Base-by-base conservation (phyloP, 306 rosid species). In the Hippophae gyantsensis region DNA sequence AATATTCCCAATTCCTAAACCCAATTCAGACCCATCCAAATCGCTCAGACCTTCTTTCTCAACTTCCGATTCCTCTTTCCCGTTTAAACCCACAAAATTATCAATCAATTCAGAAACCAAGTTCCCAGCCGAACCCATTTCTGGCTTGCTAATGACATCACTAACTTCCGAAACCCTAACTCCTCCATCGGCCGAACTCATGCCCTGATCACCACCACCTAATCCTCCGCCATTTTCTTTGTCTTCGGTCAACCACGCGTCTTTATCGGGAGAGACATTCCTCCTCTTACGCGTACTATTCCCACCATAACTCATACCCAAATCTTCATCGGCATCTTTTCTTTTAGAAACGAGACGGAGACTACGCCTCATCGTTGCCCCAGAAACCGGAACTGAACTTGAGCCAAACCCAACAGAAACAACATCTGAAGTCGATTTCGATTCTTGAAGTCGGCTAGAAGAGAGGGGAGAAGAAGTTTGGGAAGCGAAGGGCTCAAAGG, bases 331-430 rank as follows among this genome's bases (percentile, higher is more conserved):
- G 46, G 65, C 54, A 7, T 13, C 56, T 8, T 25, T 43, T 44
- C 50, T 77, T 32, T 32, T 32, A 2, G 58, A 54, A 52, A 74
- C 74, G 57, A 82, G 72, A 41, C 82, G 87, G 45, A 48, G 57
- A 56, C 76, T 78, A 50, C 82, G 77, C 38, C 84, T 66, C 60
- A 60, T 71, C 26, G 14, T 10, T 25, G 6, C 10, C 2, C 66
- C 61, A 23, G 60, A 13, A n/a, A 42, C 48, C 25, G 68, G 9
- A 1, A 10, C 52, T 42, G 56, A 57, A 60, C 49, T 76, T 54
- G 69, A 23, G 52, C 40, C 61, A 8, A 43, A 48, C 43, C 54
- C 61, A 8, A 61, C 13, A 13, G 60, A 26, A 3, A 9, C 32
- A 27, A 10, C 8, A 2, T n/a, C 13, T 12, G 66, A 7, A 18